Percentiles rank a stretch among this genome's conserved stretches.
Evolutionary conservation across 306 rosid genomes (phyloP).

Genomic region (Dryas octopetala): DNA sequence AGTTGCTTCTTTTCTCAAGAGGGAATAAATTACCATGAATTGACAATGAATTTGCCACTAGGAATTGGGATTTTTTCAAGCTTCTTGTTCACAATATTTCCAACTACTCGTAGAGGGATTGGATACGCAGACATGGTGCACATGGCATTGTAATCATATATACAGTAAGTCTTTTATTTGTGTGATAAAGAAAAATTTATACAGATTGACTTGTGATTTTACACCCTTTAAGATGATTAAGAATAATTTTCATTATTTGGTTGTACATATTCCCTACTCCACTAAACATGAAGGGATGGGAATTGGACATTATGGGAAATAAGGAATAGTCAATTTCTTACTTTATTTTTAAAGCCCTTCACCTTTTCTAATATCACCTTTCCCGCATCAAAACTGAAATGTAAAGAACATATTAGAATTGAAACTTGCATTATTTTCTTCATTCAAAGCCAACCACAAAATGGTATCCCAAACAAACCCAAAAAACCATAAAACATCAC

Average conservation of each 20-base stretch:
- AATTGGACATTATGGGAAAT: too few species aligned
- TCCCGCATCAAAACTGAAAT: not conserved
- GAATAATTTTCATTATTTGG: too few species aligned
- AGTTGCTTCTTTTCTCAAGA: slow-evolving; percentile 35
- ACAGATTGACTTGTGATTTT: not conserved
- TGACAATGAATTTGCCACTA: slow-evolving; percentile 38
- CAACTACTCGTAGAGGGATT: slow-evolving; percentile 48
- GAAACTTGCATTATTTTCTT: not conserved
- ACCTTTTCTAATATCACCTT: not conserved
- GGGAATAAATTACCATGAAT: not conserved
- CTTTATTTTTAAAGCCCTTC: too few species aligned
- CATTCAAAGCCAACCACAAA: not conserved
- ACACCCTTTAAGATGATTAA: too few species aligned
- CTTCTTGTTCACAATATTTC: slow-evolving; percentile 43
- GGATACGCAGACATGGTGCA: slow-evolving; percentile 20
- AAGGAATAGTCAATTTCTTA: too few species aligned
- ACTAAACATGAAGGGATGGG: too few species aligned
- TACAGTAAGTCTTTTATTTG: not conserved
- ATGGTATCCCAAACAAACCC: not conserved
- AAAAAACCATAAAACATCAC: not conserved
- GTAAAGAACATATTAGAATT: not conserved
- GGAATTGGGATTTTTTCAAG: slow-evolving; percentile 37
- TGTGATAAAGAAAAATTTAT: too few species aligned
- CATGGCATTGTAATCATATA: not conserved
- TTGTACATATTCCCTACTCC: too few species aligned